Evolutionary conservation across 768 basidiomycete genomes (phyloP).

Genomic region (Russula abietina): DNA sequence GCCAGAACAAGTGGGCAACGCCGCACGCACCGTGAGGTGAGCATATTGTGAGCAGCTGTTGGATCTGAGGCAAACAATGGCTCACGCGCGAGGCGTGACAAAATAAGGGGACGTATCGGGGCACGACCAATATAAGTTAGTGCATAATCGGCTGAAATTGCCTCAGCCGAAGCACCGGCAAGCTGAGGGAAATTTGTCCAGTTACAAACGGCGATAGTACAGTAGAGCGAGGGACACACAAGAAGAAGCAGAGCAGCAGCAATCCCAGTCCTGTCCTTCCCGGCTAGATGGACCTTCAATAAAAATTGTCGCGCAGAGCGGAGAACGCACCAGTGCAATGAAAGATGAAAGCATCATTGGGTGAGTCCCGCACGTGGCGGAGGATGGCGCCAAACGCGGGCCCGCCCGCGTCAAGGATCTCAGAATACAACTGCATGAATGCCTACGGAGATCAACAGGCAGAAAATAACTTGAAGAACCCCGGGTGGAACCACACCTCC

Average conservation of each 20-base stretch:
- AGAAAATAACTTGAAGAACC: neutral
- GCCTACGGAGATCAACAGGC: conserved; percentile 40
- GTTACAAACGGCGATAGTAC: neutral
- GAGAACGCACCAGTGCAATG: conserved; percentile 60
- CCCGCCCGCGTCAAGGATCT: conserved; percentile 72
- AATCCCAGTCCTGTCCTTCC: conserved; percentile 79
- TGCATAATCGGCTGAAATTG: conserved; percentile 68
- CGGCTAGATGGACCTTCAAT: conserved; percentile 39
- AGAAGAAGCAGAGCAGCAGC: conserved; percentile 66
- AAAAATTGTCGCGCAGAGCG: neutral
- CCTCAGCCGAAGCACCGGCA: conserved; percentile 60
- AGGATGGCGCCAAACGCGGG: conserved; percentile 64
- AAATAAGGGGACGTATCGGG: conserved; percentile 64
- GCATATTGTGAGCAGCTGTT: conserved; percentile 77
- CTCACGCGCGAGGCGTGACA: conserved; percentile 60
- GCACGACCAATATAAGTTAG: conserved; percentile 75
- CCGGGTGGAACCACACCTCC: conserved; percentile 43
- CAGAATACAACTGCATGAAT: conserved; percentile 74
- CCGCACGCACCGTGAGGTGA: conserved; percentile 61
- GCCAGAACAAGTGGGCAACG: neutral
- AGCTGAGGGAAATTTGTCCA: conserved; percentile 42
- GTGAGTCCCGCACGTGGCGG: conserved; percentile 65
- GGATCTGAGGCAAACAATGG: conserved; percentile 68
- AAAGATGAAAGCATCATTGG: conserved; percentile 59
- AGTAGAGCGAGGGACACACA: conserved; percentile 35